Percentiles rank a stretch among this genome's conserved stretches.
Evolutionary conservation across 805 yeast genomes (phyloP).

Genomic region (Lachancea meyersii): DNA sequence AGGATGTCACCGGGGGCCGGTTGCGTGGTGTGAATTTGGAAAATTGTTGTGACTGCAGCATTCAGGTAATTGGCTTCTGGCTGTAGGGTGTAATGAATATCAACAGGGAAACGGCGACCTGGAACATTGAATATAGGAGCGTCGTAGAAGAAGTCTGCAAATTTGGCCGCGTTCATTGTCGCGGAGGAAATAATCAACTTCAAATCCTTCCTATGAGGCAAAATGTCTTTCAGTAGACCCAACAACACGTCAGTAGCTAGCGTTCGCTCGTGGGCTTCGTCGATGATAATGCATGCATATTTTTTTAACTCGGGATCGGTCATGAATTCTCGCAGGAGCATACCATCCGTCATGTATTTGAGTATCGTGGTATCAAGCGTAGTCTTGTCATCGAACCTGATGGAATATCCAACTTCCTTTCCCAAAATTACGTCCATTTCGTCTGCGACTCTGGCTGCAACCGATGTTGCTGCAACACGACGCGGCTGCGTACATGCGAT

Average conservation of each 20-base stretch:
- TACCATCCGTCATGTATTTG: slow-evolving; percentile 95
- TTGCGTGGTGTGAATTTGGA: slow-evolving; percentile 68
- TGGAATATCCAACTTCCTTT: slow-evolving; percentile 77
- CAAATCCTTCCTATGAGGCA: slow-evolving; percentile 58
- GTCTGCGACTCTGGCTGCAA: slow-evolving; percentile 85
- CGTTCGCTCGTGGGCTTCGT: slow-evolving; percentile 96
- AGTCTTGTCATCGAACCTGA: slow-evolving; percentile 80
- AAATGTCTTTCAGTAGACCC: slow-evolving; percentile 70
- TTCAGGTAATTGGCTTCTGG: slow-evolving; percentile 90
- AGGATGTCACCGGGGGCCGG: slow-evolving; percentile 73
- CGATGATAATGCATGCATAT: slow-evolving; percentile 84
- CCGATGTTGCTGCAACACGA: slow-evolving; percentile 89
- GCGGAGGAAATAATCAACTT: slow-evolving; percentile 85
- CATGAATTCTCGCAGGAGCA: slow-evolving; percentile 78
- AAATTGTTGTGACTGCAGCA: slow-evolving; percentile 81
- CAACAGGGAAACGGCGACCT: slow-evolving; percentile 91
- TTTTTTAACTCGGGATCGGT: slow-evolving; percentile 61
- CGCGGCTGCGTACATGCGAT: slow-evolving; percentile 93
- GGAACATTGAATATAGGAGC: slow-evolving; percentile 90
- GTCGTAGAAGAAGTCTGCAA: slow-evolving; percentile 69
- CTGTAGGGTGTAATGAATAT: slow-evolving; percentile 69
- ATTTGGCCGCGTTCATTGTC: slow-evolving; percentile 84
- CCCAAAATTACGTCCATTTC: slow-evolving; percentile 84
- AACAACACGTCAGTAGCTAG: slow-evolving; percentile 80
- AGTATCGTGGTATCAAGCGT: slow-evolving; percentile 53